Conservation (phyloP, 192 early-diverging fungal genomes). For the Linnemannia elongata region DNA sequence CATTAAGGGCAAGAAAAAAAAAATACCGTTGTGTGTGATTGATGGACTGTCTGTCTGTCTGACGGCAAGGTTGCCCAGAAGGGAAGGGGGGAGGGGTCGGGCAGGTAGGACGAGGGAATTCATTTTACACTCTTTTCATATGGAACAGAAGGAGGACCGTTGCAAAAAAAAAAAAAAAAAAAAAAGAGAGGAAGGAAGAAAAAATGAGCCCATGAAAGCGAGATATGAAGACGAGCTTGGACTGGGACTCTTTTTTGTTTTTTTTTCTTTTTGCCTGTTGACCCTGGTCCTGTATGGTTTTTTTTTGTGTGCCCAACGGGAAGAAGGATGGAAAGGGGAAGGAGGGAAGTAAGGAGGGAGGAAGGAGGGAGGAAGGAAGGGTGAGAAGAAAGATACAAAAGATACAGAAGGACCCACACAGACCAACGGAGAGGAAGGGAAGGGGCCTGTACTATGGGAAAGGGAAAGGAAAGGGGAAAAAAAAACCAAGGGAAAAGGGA, state of each 20-base stretch:
- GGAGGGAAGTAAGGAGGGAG: not conserved
- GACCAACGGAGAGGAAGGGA: too few species aligned
- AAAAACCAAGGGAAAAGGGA: not conserved
- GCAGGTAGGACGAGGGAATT: not conserved
- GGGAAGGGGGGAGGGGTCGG: not conserved
- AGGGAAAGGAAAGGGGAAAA: not conserved
- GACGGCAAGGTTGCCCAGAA: not conserved
- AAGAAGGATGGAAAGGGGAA: not conserved
- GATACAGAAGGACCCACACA: not conserved
- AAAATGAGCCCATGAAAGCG: not conserved
- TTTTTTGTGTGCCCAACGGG: conserved; percentile 1
- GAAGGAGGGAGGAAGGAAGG: not conserved
- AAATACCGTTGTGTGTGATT: not conserved
- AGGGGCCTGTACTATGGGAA: too few species aligned
- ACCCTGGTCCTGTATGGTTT: not conserved
- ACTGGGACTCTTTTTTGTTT: not conserved
- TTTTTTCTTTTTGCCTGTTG: not conserved
- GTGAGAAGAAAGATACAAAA: too few species aligned
- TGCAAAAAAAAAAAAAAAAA: not conserved
- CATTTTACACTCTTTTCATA: not conserved
- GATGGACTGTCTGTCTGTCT: not conserved
- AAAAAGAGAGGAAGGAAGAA: too few species aligned
- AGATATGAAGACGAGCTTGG: not conserved
- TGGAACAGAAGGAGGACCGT: not conserved
- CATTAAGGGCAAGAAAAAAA: not conserved